Base-by-base conservation (phyloP, 2,329 filamentous ascomycete species). In the Claviceps sorghi region DNA sequence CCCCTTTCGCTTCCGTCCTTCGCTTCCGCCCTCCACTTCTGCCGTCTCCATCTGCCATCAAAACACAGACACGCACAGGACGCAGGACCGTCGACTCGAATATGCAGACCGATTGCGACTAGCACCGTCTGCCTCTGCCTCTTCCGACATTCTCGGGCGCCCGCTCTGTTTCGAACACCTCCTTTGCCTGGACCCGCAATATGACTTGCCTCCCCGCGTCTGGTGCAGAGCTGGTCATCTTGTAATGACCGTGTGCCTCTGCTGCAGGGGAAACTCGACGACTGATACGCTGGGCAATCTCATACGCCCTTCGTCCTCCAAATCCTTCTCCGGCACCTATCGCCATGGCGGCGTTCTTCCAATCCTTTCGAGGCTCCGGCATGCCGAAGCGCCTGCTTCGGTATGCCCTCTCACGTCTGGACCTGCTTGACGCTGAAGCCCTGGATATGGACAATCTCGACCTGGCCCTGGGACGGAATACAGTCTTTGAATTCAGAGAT, bases 361-460 rank as follows among this genome's bases (percentile, higher is more conserved):
- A 75, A 67, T 76, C 74, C 53, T 80, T 82, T 61, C 70, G 73
- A 61, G 74, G 69, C 65, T 80, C 88, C 57, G 86, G 80, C 59
- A 88, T 95, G 74, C 87, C 90, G 71, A 95, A 93, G 77, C 83
- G 85, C 67, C 77, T 97, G 61, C 78, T 97, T 58, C 84, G 88
- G 59, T 95, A 93, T 72, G 88, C 84, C 49, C 74, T 98, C 43
- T 84, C 85, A 26, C 82, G 84, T 53, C 76, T 95, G 54, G 89
- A 95, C 60, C 76, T 96, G 52, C 79, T 98, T 54, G 93, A 97
- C 62, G 86, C 88, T 53, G 85, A 94, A 63, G 83, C 86, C 13
- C 73, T 96, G 58, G 86, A 96, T 62, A 77, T 93, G 56, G 88
- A 93, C 58, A 88, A 88, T 59, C 71, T 97, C 57, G 88, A 94